phyloP scores from a whole-genome alignment of 192 early-diverging fungal species.

The Phlyctochytrium arcticum region DNA sequence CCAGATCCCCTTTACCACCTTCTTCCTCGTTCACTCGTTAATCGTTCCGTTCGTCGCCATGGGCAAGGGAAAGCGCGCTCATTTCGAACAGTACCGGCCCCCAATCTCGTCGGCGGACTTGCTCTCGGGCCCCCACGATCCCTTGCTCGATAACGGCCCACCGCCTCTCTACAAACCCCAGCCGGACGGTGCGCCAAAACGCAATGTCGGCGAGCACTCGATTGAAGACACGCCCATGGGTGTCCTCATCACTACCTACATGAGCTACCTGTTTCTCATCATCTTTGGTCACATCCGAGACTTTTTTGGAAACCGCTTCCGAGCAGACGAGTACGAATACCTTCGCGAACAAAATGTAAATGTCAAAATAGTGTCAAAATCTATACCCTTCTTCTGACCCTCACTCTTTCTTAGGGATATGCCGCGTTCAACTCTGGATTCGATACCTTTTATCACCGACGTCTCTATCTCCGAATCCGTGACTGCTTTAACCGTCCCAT shows the following conservation, averaged over 20 bases:
- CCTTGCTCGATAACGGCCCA: constrained; percentile 17
- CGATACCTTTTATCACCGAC: constrained; percentile 92
- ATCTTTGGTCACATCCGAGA: constrained; percentile 90
- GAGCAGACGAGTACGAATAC: constrained; percentile 66
- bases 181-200: neutral
- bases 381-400: neutral
- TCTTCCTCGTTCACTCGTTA: no score
- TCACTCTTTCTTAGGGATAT: constrained; percentile 52
- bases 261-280: constrained; percentile 91
- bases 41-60: no score
- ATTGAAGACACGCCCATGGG: constrained; percentile 73
- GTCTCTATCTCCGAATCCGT: constrained; percentile 80
- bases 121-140: constrained; percentile 5
- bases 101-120: constrained; percentile 38
- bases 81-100: constrained; percentile 28
- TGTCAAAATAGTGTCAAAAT: neutral
- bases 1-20: no score
- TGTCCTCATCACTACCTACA: constrained; percentile 89
- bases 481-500: constrained; percentile 95
- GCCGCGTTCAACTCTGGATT: constrained; percentile 93
- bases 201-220: constrained; percentile 18
- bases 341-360: constrained; percentile 40
- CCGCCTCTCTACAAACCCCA: constrained; percentile 3
- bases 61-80: constrained; percentile 47
- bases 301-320: constrained; percentile 81